Conservation (phyloP, 192 early-diverging fungal species). For the Coemansia sp. region DNA sequence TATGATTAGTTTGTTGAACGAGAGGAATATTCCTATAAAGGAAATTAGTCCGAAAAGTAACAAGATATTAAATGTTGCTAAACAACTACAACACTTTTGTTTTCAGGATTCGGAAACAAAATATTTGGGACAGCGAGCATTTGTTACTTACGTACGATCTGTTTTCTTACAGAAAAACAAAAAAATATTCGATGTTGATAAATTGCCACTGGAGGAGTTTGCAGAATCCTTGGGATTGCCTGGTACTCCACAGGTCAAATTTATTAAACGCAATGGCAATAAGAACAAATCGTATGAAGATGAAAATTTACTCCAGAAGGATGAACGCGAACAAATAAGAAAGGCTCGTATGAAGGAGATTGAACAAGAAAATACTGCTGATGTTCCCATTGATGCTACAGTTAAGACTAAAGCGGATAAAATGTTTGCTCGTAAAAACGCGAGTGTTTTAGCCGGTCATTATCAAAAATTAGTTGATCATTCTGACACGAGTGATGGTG, state of each 20-base stretch:
- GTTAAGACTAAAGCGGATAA: constrained; percentile 81
- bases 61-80: constrained; percentile 75
- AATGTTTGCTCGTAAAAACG: constrained; percentile 93
- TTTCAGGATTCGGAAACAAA: constrained; percentile 94
- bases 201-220: constrained; percentile 82
- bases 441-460: constrained; percentile 84
- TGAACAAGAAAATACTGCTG: constrained; percentile 33
- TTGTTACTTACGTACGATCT: constrained; percentile 93
- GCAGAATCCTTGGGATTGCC: constrained; percentile 90
- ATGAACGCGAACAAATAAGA: constrained; percentile 35
- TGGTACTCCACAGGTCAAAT: constrained; percentile 93
- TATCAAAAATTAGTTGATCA: constrained; percentile 82
- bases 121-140: constrained; percentile 94
- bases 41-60: constrained; percentile 82
- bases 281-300: constrained; percentile 73
- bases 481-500: constrained; percentile 59
- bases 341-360: constrained; percentile 20
- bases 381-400: constrained; percentile 15
- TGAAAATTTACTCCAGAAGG: constrained; percentile 47
- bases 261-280: constrained; percentile 61
- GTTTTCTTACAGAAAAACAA: constrained; percentile 92
- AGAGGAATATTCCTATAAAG: constrained; percentile 83
- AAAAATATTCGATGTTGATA: constrained; percentile 81
- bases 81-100: constrained; percentile 87
- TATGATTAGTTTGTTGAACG: constrained; percentile 71